Evolutionary conservation across 2,329 filamentous ascomycete species (phyloP).

Genomic region (Amauroascus verrucosus): DNA sequence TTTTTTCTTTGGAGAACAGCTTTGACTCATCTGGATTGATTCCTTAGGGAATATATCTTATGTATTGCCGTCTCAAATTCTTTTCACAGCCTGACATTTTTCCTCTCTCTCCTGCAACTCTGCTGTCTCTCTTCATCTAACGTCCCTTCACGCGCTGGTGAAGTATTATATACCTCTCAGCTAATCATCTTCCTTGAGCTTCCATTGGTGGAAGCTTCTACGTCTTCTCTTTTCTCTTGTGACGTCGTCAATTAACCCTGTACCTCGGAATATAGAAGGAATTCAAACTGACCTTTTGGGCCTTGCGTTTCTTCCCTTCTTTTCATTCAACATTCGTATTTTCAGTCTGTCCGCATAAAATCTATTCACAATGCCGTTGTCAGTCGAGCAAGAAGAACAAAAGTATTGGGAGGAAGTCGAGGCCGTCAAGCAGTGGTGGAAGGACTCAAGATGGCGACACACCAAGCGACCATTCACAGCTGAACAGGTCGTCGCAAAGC

Average conservation of each 20-base stretch:
- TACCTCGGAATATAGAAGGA: constrained; percentile 1
- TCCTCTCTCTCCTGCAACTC: not conserved
- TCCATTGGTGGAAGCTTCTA: constrained; percentile 7
- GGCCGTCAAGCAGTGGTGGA: constrained; percentile 90
- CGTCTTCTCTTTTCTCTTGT: not conserved
- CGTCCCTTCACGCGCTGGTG: not conserved
- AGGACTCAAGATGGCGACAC: constrained; percentile 78
- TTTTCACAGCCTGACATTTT: not conserved
- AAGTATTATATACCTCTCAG: not conserved
- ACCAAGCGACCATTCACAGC: constrained; percentile 90
- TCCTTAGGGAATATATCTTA: constrained; percentile 1
- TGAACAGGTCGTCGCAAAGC: constrained; percentile 93
- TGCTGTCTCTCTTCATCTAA: not conserved
- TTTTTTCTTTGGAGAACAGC: not conserved
- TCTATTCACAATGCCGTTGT: constrained; percentile 27
- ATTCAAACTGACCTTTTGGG: constrained; percentile 3
- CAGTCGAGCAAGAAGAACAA: constrained; percentile 57
- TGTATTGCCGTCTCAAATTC: not conserved
- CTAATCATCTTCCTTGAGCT: not conserved
- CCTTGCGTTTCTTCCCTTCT: constrained; percentile 18
- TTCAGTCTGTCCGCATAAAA: constrained; percentile 13
- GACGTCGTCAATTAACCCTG: constrained; percentile 2
- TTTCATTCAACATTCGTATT: not conserved
- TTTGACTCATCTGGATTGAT: constrained; percentile 8
- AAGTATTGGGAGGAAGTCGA: constrained; percentile 73